Base-by-base conservation (phyloP, 2,329 filamentous ascomycete species). In the Calonectria ilicicola region DNA sequence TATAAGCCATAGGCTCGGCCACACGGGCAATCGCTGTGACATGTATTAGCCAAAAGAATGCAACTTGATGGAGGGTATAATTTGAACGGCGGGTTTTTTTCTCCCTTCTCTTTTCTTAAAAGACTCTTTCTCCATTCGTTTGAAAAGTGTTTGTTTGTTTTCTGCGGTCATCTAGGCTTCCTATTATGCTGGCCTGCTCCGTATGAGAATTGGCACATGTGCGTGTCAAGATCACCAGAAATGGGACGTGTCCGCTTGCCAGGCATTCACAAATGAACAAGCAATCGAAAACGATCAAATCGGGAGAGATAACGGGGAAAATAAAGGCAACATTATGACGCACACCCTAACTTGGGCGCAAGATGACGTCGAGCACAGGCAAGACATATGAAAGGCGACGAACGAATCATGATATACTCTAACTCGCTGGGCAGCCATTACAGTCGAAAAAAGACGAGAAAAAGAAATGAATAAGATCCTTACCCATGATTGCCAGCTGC, bases 401-500 rank as follows among this genome's bases (percentile, higher is more conserved):
- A 67, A 23, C 21, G 42, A 2, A 68, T n/a, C 10, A 42, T 21
- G 56, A 9, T 46, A 68, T 44, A 44, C 42, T 26, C n/a, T n/a
- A 46, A 27, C 26, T 44, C 3, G n/a, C n/a, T 21, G 56, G 60
- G 23, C 40, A 17, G 32, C 51, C 44, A 44, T 29, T 60, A 56
- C 40, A 32, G 44, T 23, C 17, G 32, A 21, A 38, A 29, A 8
- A 51, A 32, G 10, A 46, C 26, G 42, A 46, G 44, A 12, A 38
- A 58, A 67, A 53, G 26, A 49, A 49, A 67, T 38, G n/a, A 23
- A 32, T 32, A 26, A 23, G 9, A 40, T 72, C 47, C 89, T 87
- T 89, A 95, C 94, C 92, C 75, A 97, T 86, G 81, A 97, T 95
- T 51, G 91, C 86, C 80, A 97, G 87, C 85, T 97, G 95, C 88